Percentiles rank a stretch among this genome's conserved stretches.
phyloP scores from a whole-genome alignment of 441 rosid genomes.

The Syzygium syzygioides region DNA sequence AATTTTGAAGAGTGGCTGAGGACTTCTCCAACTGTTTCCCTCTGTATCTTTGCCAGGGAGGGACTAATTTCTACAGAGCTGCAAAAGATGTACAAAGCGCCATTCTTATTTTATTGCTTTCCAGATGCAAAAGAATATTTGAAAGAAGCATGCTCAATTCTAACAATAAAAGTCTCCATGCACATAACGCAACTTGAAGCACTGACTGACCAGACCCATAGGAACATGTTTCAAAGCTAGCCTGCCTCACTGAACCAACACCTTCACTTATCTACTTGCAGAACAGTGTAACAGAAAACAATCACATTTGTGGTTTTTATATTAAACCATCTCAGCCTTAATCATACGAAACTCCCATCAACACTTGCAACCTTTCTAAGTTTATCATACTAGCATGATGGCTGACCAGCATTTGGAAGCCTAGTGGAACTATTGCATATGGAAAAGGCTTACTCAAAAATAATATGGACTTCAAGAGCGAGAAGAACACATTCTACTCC shows the following conservation, averaged over 20 bases:
- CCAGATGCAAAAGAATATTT: not conserved
- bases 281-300: not conserved
- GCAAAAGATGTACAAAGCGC: constrained; percentile 7
- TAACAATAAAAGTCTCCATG: not conserved
- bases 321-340: not conserved
- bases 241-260: not conserved
- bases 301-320: not conserved
- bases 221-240: not conserved
- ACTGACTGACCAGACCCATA: not conserved
- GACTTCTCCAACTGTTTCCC: constrained; percentile 83
- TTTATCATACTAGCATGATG: not conserved
- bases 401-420: not conserved
- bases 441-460: not conserved
- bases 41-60: constrained; percentile 76
- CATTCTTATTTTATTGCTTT: not conserved
- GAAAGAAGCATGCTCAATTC: not conserved
- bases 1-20: constrained; percentile 73
- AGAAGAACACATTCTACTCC: not conserved
- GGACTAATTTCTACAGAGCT: constrained; percentile 97
- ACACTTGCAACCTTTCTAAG: not conserved
- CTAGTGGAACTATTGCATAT: not conserved
- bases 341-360: not conserved
- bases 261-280: not conserved
- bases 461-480: not conserved
- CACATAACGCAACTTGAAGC: not conserved